A percentile compares a stretch with the other conserved stretches of the same genome.
These are phyloP conservation scores for Apiospora pterosperma DNA, from an alignment of 2,329 filamentous ascomycete species.

Conservation along the genomic window DNA sequence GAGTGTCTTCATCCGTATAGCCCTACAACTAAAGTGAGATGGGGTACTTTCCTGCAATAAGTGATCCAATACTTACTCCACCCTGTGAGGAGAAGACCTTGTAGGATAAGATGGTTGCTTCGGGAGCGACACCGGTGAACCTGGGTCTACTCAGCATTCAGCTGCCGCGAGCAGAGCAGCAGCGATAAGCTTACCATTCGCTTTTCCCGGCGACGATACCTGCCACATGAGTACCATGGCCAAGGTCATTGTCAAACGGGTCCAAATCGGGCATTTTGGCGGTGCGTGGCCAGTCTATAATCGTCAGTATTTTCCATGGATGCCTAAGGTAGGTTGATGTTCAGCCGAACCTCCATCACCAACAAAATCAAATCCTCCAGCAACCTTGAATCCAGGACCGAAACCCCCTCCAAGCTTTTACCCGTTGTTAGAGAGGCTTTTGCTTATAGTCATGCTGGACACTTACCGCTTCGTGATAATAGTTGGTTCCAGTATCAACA, in stretches of 20 bases:
- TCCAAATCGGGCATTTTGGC: constrained; percentile 9
- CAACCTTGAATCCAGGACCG: constrained; percentile 6
- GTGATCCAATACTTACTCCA: not conserved
- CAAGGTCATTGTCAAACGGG: constrained; percentile 15
- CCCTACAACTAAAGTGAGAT: not conserved
- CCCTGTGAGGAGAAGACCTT: constrained; percentile 16
- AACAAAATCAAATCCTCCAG: constrained; percentile 2
- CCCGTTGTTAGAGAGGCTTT: not conserved
- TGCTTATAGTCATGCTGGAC: not conserved
- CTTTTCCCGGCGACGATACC: constrained; percentile 23
- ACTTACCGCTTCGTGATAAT: constrained; percentile 3
- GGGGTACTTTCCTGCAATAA: too few species aligned
- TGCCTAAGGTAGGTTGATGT: not conserved
- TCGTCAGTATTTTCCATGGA: not conserved
- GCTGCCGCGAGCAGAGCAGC: not conserved
- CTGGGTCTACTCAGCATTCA: not conserved
- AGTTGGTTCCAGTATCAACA: constrained; percentile 5
- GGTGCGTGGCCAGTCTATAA: not conserved
- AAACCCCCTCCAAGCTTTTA: constrained; percentile 1
- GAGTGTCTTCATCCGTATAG: constrained; percentile 21
- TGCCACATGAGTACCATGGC: constrained; percentile 23
- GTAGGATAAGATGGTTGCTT: constrained; percentile 20
- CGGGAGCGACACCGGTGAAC: constrained; percentile 21
- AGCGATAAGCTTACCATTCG: constrained; percentile 6
- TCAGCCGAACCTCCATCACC: constrained; percentile 9